Evolutionary conservation across 805 yeast species (phyloP).

Genomic region (Sugiyamaella marilandica): DNA sequence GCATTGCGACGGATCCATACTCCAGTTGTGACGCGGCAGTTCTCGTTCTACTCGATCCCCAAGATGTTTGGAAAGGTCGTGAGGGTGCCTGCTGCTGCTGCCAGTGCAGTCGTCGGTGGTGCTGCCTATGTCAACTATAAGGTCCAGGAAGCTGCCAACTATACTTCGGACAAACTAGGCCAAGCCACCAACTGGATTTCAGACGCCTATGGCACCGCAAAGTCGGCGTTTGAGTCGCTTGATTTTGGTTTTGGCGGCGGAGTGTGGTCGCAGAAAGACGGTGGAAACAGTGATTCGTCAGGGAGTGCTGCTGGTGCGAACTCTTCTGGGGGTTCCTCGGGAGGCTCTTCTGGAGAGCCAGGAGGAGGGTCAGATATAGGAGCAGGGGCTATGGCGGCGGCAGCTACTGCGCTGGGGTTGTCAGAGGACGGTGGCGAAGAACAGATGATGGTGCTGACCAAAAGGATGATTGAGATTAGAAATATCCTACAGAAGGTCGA

Average conservation of each 20-base stretch:
- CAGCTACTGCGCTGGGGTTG: conserved; percentile 45
- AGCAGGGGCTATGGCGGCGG: conserved; percentile 50
- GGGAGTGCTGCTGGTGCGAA: conserved; percentile 5
- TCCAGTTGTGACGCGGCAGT: conserved; percentile 4
- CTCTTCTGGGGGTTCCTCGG: conserved; percentile 28
- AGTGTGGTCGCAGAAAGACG: conserved; percentile 12
- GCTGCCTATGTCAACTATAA: conserved; percentile 90
- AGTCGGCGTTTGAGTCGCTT: conserved; percentile 43
- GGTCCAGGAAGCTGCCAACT: conserved; percentile 77
- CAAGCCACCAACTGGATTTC: conserved; percentile 49
- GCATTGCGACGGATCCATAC: background rate
- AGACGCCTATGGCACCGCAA: conserved; percentile 43
- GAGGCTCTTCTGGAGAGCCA: conserved; percentile 32
- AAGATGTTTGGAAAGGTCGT: conserved; percentile 21
- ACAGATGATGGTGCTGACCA: conserved; percentile 82
- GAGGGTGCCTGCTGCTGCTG: conserved; percentile 68
- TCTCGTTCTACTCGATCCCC: conserved; percentile 20
- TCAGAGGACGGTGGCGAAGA: conserved; percentile 43
- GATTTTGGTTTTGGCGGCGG: conserved; percentile 19
- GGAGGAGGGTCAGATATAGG: conserved; percentile 33
- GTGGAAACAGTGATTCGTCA: background rate
- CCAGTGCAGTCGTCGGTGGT: conserved; percentile 91
- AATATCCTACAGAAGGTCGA: conserved; percentile 71
- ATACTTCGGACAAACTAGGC: conserved; percentile 61
- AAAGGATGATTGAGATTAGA: conserved; percentile 96